Percentiles rank a stretch among this genome's conserved stretches.
Conservation (phyloP, 495 filamentous ascomycete species). For the Saxophila tyrrhenica region DNA sequence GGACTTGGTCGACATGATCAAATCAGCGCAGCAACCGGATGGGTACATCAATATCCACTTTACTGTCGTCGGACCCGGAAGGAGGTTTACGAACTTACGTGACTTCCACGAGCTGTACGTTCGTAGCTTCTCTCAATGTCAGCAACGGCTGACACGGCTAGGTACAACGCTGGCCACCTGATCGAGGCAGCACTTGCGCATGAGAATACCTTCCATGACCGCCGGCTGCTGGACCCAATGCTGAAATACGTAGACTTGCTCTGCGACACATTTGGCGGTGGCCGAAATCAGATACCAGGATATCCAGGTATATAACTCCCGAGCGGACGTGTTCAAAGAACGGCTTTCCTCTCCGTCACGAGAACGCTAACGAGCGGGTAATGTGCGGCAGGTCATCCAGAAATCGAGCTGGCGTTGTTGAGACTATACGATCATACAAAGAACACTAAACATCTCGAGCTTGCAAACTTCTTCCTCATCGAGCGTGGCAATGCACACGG, state of each 20-base stretch:
- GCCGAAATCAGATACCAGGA: constrained; percentile 39
- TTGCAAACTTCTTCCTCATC: constrained; percentile 46
- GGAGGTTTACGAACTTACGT: constrained; percentile 45
- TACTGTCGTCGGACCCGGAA: constrained; percentile 41
- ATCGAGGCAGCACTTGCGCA: constrained; percentile 50
- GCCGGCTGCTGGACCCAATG: constrained; percentile 39
- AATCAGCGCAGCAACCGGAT: constrained; percentile 42
- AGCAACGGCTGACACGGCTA: constrained; percentile 12
- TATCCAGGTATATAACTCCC: too few relatives aligned
- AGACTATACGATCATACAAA: constrained; percentile 40
- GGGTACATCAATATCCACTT: constrained; percentile 52
- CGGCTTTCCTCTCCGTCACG: too few relatives aligned
- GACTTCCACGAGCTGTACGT: constrained; percentile 52
- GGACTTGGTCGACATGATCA: constrained; percentile 46
- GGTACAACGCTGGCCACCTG: constrained; percentile 49
- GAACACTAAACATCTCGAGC: constrained; percentile 35
- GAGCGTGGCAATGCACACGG: constrained; percentile 45
- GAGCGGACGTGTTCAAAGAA: too few relatives aligned
- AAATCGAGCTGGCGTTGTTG: constrained; percentile 49
- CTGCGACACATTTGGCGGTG: constrained; percentile 37
- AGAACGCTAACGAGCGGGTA: too few relatives aligned
- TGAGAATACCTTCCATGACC: constrained; percentile 38
- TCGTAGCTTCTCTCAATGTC: constrained; percentile 1
- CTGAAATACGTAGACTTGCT: constrained; percentile 45
- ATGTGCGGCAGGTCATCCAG: too few relatives aligned